Percentiles rank a stretch among this genome's conserved stretches.
phyloP scores from a whole-genome alignment of 257 asterid species.

The Cordia subcordata region DNA sequence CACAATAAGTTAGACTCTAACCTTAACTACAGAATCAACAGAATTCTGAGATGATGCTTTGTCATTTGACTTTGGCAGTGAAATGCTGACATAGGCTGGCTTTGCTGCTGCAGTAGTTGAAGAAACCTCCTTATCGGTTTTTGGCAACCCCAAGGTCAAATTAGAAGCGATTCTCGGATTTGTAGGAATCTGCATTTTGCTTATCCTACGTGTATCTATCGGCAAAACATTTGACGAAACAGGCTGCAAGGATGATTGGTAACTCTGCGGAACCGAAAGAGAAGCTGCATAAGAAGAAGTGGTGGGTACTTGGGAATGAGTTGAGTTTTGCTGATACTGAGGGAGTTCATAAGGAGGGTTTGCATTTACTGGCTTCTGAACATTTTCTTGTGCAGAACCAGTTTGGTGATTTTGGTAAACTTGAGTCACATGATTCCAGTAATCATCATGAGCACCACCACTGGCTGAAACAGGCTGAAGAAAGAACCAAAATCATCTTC shows the following conservation, averaged over 20 bases:
- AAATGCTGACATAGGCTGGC: conserved; percentile 79
- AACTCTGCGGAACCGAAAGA: conserved; percentile 56
- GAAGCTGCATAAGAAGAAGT: conserved; percentile 40
- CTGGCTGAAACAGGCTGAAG: conserved; percentile 65
- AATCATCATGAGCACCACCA: conserved; percentile 47
- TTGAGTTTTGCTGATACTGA: conserved; percentile 52
- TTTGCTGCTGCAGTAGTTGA: conserved; percentile 34
- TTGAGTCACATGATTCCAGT: conserved; percentile 66
- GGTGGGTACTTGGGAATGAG: conserved; percentile 47
- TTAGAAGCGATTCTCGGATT: conserved; percentile 92
- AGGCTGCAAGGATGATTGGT: conserved; percentile 60
- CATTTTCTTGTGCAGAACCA: conserved; percentile 42
- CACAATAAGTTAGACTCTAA: no score
- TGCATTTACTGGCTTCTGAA: conserved; percentile 45
- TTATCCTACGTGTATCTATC: conserved; percentile 51
- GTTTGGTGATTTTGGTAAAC: conserved; percentile 48
- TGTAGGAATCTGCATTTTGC: conserved; percentile 86
- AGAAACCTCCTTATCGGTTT: conserved; percentile 57
- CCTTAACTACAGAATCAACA: conserved; percentile 70
- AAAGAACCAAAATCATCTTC: conserved; percentile 23
- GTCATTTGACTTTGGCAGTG: conserved; percentile 53
- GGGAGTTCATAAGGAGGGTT: conserved; percentile 35
- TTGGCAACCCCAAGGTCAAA: conserved; percentile 43
- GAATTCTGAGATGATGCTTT: conserved; percentile 45
- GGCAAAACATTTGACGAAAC: conserved; percentile 46